Conservation (phyloP, 169 alveolate genomes). For the Plasmodium vinckei region DNA sequence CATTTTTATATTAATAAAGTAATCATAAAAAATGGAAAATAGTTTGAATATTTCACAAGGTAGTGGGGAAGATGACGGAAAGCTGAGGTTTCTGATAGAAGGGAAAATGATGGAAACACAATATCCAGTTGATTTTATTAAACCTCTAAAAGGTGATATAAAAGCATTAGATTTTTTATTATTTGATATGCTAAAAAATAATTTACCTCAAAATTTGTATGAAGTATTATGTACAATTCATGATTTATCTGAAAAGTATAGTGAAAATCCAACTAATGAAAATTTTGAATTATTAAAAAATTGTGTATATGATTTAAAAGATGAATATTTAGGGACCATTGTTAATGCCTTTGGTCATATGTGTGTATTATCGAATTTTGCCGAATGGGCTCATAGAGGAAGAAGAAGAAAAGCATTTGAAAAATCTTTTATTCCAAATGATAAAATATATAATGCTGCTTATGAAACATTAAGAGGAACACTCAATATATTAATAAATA, state of each 20-base stretch:
- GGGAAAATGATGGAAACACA: slow-evolving; percentile 66
- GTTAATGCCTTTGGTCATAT: slow-evolving; percentile 81
- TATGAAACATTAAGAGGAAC: slow-evolving; percentile 75
- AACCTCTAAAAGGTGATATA: slow-evolving; percentile 72
- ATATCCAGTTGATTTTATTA: slow-evolving; percentile 49
- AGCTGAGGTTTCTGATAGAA: slow-evolving; percentile 45
- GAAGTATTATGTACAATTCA: slow-evolving; percentile 57
- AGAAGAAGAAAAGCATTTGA: slow-evolving; percentile 81
- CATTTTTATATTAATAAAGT: too few species aligned
- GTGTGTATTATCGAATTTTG: slow-evolving; percentile 82
- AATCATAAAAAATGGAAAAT: too few species aligned
- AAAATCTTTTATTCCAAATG: slow-evolving; percentile 60
- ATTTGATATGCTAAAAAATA: slow-evolving; percentile 65
- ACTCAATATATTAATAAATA: slow-evolving; percentile 64
- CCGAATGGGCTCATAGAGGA: slow-evolving; percentile 85
- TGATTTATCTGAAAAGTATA: slow-evolving; percentile 57
- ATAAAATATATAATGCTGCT: slow-evolving; percentile 70
- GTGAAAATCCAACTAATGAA: slow-evolving; percentile 66
- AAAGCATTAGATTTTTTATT: slow-evolving; percentile 58
- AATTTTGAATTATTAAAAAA: slow-evolving; percentile 40
- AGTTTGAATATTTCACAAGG: not conserved
- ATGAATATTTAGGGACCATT: slow-evolving; percentile 69
- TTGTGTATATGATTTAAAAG: slow-evolving; percentile 41
- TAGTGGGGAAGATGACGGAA: slow-evolving; percentile 16
- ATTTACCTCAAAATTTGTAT: slow-evolving; percentile 50